phyloP scores from a whole-genome alignment of 202 grass and related monocot genomes.

The Saccharum hybrid region DNA sequence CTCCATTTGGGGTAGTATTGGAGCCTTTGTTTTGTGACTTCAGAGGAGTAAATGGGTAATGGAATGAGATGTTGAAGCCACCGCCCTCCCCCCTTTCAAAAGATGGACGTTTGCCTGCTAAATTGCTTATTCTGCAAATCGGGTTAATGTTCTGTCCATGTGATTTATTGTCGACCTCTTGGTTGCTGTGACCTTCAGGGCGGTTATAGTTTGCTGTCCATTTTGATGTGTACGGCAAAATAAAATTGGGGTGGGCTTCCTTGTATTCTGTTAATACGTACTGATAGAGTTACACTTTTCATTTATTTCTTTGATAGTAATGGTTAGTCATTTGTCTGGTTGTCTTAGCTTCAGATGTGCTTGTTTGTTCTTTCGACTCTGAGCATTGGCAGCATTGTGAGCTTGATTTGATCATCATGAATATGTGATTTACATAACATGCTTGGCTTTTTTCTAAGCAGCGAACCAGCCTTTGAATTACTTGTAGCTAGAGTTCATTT shows the following conservation, averaged over 20 bases:
- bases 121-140: background rate
- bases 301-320: constrained; percentile 21
- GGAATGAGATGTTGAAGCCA: background rate
- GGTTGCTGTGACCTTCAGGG: background rate
- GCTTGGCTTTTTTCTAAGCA: constrained; percentile 2
- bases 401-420: background rate
- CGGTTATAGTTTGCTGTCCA: background rate
- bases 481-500: background rate
- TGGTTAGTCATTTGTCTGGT: background rate
- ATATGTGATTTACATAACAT: background rate
- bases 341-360: constrained; percentile 13
- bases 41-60: too few species aligned
- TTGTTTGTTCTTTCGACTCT: constrained; percentile 26
- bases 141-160: background rate
- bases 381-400: background rate
- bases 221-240: constrained; percentile 5
- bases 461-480: constrained; percentile 10
- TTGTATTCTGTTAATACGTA: background rate
- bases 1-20: too few species aligned
- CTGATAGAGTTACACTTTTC: background rate
- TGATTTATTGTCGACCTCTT: constrained; percentile 19
- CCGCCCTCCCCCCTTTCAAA: background rate
- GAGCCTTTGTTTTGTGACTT: too few species aligned
- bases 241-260: background rate
- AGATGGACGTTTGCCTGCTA: background rate